A percentile compares a stretch with the other conserved stretches of the same genome.
Evolutionary conservation across 2,329 filamentous ascomycete genomes (phyloP).

Genomic region (Diaporthe batatas): DNA sequence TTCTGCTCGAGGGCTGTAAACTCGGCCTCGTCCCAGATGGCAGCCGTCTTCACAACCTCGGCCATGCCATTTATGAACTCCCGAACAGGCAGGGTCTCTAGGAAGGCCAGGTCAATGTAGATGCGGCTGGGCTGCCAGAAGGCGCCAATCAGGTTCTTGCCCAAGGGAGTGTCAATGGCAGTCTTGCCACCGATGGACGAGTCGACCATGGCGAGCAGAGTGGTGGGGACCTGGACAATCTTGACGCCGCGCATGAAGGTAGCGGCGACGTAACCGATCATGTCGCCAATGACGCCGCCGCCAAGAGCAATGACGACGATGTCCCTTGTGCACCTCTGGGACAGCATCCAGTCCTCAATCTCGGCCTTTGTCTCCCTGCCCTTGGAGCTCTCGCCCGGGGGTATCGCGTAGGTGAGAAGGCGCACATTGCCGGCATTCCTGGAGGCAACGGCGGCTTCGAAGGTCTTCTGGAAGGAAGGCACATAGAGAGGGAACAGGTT

Average conservation of each 20-base stretch:
- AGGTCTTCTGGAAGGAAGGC: conserved; percentile 78
- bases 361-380: conserved; percentile 92
- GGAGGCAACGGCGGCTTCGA: conserved; percentile 61
- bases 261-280: conserved; percentile 97
- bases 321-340: conserved; percentile 92
- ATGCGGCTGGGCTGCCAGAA: conserved; percentile 97
- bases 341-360: conserved; percentile 97
- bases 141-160: conserved; percentile 94
- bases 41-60: conserved; percentile 97
- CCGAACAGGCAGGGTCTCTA: conserved; percentile 88
- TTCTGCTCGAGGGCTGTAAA: conserved; percentile 88
- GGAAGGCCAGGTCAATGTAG: conserved; percentile 92
- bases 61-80: conserved; percentile 99
- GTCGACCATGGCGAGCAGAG: conserved; percentile 96
- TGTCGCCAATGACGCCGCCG: conserved; percentile 96
- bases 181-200: conserved; percentile 99
- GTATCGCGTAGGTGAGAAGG: conserved; percentile 86
- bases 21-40: conserved; percentile 92
- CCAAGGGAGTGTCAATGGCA: conserved; percentile 94
- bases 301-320: conserved; percentile 95
- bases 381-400: conserved; percentile 94
- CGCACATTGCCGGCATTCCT: conserved; percentile 62
- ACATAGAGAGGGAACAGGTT: conserved; percentile 88
- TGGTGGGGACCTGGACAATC: conserved; percentile 97
- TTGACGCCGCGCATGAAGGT: conserved; percentile 98